A percentile compares a stretch with the other conserved stretches of the same genome.
phyloP scores from a whole-genome alignment of 2,329 filamentous ascomycete genomes.

The Monosporascus sp. region DNA sequence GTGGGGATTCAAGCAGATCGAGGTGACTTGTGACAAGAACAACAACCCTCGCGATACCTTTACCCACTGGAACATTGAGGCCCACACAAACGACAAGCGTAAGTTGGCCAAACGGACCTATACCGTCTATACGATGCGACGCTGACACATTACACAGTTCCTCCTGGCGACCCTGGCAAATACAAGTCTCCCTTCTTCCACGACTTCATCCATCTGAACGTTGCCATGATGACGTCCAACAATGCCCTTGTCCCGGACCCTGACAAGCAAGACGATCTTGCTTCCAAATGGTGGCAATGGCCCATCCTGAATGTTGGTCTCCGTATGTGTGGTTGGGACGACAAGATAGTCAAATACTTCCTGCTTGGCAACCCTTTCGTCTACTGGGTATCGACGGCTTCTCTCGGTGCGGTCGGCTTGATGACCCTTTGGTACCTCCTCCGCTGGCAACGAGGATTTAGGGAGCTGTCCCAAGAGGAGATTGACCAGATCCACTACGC shows the following conservation, averaged over 20 bases:
- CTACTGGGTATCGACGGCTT: constrained; percentile 88
- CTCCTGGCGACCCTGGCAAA: constrained; percentile 78
- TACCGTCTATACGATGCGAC: neutral
- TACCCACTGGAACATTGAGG: constrained; percentile 98
- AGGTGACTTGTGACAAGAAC: constrained; percentile 88
- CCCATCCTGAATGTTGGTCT: constrained; percentile 91
- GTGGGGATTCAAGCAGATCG: constrained; percentile 99
- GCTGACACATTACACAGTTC: constrained; percentile 50
- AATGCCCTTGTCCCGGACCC: constrained; percentile 96
- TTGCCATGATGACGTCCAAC: constrained; percentile 99
- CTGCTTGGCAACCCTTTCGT: constrained; percentile 92
- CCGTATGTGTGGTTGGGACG: constrained; percentile 98
- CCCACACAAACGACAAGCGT: constrained; percentile 90
- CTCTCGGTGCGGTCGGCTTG: constrained; percentile 66
- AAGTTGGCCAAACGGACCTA: constrained; percentile 37
- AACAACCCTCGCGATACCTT: constrained; percentile 91
- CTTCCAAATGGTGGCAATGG: constrained; percentile 98
- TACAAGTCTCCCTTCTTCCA: constrained; percentile 98
- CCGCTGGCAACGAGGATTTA: constrained; percentile 93
- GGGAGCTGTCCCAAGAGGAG: constrained; percentile 71
- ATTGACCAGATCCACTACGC: constrained; percentile 95
- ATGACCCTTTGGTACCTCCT: constrained; percentile 80
- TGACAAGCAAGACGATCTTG: constrained; percentile 97
- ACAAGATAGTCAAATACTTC: constrained; percentile 95
- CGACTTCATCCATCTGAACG: constrained; percentile 96